phyloP scores from a whole-genome alignment of 306 rosid genomes.

The Rosa persica region DNA sequence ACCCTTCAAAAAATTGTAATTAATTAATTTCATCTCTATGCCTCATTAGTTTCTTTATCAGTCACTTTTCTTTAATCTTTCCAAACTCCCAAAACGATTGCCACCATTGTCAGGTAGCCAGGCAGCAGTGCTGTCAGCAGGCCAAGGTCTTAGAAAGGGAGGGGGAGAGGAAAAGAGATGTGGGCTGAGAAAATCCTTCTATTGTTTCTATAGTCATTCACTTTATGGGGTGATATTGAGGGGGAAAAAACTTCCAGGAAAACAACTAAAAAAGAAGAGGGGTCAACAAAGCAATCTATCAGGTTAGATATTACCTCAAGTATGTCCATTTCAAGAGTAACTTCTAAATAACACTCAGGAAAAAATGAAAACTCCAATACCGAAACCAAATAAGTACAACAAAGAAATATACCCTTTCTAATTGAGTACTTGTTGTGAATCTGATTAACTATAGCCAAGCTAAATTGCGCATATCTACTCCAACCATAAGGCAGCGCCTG shows the following conservation, averaged over 20 bases:
- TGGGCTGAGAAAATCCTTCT: not conserved
- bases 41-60: not conserved
- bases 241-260: not conserved
- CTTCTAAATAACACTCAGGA: not conserved
- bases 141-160: not conserved
- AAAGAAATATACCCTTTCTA: slow-evolving; percentile 63
- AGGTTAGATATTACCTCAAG: not conserved
- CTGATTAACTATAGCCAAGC: slow-evolving; percentile 73
- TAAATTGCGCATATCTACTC: slow-evolving; percentile 52
- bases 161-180: not conserved
- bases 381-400: not conserved
- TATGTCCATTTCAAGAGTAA: not conserved
- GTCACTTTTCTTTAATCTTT: not conserved
- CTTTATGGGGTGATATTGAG: not conserved
- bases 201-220: too few species aligned
- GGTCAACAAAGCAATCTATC: not conserved
- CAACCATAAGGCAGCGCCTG: slow-evolving; percentile 43
- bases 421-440: slow-evolving; percentile 65
- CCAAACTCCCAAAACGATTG: not conserved
- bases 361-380: not conserved
- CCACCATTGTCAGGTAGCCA: not conserved
- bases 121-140: not conserved
- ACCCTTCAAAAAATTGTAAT: not conserved
- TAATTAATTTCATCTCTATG: not conserved
- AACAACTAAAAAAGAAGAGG: not conserved